Conservation (phyloP, 2,329 filamentous ascomycete species). For the Acrocalymma vagum region DNA sequence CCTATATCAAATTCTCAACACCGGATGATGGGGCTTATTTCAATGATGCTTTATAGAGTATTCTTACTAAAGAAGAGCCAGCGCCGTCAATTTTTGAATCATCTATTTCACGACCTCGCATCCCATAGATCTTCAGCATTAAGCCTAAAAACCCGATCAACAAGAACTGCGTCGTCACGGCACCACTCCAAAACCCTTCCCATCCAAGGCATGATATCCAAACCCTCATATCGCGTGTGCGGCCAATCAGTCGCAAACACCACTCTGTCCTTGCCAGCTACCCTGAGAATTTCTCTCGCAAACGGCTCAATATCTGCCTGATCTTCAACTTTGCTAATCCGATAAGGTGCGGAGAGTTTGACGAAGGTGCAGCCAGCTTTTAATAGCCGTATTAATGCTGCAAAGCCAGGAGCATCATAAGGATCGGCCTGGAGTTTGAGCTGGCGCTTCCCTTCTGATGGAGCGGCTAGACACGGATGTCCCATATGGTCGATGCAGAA, state of each 20-base stretch:
- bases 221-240: conserved; percentile 67
- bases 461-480: conserved; percentile 50
- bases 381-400: conserved; percentile 58
- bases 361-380: conserved; percentile 60
- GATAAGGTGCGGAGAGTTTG: conserved; percentile 68
- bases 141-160: conserved; percentile 60
- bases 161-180: conserved; percentile 58
- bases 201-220: conserved; percentile 65
- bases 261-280: conserved; percentile 50
- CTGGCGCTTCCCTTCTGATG: conserved; percentile 21
- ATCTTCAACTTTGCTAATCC: conserved; percentile 56
- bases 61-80: no score
- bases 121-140: conserved; percentile 65
- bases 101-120: no score
- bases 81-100: no score
- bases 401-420: conserved; percentile 59
- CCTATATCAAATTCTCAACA: no score
- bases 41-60: no score
- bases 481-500: conserved; percentile 70
- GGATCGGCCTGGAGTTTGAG: conserved; percentile 30
- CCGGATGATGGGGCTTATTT: no score
- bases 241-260: conserved; percentile 72
- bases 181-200: conserved; percentile 61
- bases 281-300: conserved; percentile 53
- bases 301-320: conserved; percentile 59